These are phyloP conservation scores for Blastobotrys proliferans DNA, from an alignment of 1,139 yeast genomes.

Conservation along the genomic window DNA sequence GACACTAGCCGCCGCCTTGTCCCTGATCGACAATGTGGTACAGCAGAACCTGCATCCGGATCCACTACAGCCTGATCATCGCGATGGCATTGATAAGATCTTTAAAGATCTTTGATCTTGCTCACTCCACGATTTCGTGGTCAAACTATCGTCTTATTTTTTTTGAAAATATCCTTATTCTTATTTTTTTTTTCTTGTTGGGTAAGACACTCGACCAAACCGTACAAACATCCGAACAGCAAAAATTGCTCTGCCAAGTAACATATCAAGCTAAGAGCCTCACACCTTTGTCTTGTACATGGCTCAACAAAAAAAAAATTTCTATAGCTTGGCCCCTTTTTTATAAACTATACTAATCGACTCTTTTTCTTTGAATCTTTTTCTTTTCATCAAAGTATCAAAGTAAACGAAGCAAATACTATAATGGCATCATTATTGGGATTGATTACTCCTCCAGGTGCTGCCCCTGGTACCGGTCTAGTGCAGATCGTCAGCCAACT, in stretches of 20 bases:
- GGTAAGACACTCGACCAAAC: background rate
- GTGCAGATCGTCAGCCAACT: slow-evolving; percentile 11
- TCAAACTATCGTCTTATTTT: background rate
- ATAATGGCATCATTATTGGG: no score
- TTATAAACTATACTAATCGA: background rate
- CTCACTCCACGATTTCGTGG: no score
- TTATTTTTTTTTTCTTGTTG: background rate
- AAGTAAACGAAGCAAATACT: background rate
- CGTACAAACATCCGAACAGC: background rate
- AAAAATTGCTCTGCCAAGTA: background rate
- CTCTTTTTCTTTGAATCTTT: background rate
- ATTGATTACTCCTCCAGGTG: slow-evolving; percentile 24
- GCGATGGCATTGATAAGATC: no score
- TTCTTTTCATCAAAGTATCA: background rate
- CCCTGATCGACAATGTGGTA: no score
- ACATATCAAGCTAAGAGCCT: background rate
- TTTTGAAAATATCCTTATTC: background rate
- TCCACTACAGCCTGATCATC: no score
- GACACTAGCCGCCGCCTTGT: no score
- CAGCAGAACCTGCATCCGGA: no score
- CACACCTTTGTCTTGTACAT: background rate
- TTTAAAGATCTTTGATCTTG: background rate
- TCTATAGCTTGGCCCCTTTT: no score
- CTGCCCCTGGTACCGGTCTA: slow-evolving; percentile 23
- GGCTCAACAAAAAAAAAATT: background rate